Conservation (phyloP, 2,329 filamentous ascomycete species). For the Venturia aucupariae region DNA sequence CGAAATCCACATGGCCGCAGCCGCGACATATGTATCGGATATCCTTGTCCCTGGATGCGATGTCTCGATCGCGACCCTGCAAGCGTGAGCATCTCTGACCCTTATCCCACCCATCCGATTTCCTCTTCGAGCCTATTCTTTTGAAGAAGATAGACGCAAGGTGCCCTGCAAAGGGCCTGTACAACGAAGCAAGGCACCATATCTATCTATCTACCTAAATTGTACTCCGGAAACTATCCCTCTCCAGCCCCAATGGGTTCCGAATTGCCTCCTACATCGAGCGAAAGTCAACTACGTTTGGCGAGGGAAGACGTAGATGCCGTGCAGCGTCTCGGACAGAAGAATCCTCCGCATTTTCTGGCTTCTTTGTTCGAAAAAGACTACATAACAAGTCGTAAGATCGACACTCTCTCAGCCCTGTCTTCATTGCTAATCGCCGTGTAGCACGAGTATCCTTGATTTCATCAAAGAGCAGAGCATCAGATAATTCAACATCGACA, state of each 20-base stretch:
- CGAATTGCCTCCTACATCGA: not conserved
- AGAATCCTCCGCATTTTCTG: slow-evolving; percentile 1
- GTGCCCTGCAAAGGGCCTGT: not conserved
- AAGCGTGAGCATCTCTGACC: not conserved
- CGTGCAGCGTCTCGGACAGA: slow-evolving; percentile 8
- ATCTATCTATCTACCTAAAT: not conserved
- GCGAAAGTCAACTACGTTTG: not conserved
- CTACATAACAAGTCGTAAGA: not conserved
- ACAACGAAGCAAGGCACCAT: not conserved
- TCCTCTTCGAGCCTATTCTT: not conserved
- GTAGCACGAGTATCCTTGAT: not conserved
- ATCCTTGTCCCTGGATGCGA: not conserved
- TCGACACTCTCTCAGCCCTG: not conserved
- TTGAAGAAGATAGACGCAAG: slow-evolving; percentile 1
- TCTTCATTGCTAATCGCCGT: not conserved
- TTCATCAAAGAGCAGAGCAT: not conserved
- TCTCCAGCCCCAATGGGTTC: not conserved
- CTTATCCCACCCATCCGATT: not conserved
- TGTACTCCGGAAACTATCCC: not conserved
- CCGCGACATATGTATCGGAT: not conserved
- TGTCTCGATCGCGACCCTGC: slow-evolving; percentile 1
- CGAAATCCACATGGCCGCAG: not conserved
- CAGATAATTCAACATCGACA: not conserved
- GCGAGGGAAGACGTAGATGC: slow-evolving; percentile 8
- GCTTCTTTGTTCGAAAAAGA: slow-evolving; percentile 7